Evolutionary conservation across 2,329 filamentous ascomycete genomes (phyloP), one percentile per base, ranked within the genome.

Genomic region (Celoporthe dispersa): DNA sequence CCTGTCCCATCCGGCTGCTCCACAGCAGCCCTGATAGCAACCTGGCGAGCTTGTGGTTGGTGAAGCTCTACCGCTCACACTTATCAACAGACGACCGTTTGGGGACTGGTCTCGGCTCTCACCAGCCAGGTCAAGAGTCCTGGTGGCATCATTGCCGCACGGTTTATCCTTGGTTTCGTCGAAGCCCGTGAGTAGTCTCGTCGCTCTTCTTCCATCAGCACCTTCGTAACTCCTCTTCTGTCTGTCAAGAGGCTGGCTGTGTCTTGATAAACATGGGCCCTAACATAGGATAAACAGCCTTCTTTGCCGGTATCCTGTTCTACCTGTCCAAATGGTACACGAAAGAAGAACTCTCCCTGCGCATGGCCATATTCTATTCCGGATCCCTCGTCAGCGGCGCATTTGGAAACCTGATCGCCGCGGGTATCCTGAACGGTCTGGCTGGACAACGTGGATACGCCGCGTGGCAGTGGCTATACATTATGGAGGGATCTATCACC

Each of bases 81-180:
- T 44, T 12, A 19, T 31, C 19, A 41, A 25, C 25, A 71, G 70
- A 69, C 68, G 4, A 25, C 19, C 16, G 11, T 71, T 31, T 71
- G 68, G 71, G 71, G 73, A 31, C 22, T 70, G n/a, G 72, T 75
- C 51, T 75, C 74, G 62, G 72, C 75, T 62, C 73, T 76, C 14
- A 81, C 79, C 22, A 80, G 78, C 22, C 78, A 76, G 1, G 76
- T 75, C n/a, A 74, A 77, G 53, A 79, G 75, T 37, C 79, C 77
- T 66, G 74, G 73, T 2, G 77, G 77, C 22, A 75, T 82, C 35
- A 69, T 81, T n/a, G 78, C 75, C 12, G 77, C 77, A 14, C 79
- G 80, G 19, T 82, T 81, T 73, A 77, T 81, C 66, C 76, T 81
- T 33, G 80, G 80, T 33, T 76, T 81, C 53, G 78, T 80, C 41